Conservation (phyloP, 805 yeast genomes). For the Yamadazyma endophytica region DNA sequence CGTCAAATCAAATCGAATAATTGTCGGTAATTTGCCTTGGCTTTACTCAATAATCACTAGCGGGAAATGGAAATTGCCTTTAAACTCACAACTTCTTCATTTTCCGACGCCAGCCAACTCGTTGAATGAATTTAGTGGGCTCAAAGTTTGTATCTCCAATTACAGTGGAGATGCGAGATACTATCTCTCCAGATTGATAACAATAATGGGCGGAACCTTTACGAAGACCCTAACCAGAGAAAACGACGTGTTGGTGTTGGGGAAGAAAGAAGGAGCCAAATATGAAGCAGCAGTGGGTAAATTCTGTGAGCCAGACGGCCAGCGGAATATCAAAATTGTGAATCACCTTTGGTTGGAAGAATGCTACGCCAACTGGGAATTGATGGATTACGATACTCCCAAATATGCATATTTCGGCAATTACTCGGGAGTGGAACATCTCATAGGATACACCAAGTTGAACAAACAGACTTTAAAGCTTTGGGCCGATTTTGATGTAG, state of each 20-base stretch:
- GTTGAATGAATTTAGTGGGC: constrained; percentile 49
- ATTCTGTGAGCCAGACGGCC: constrained; percentile 48
- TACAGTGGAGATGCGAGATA: constrained; percentile 81
- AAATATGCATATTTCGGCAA: constrained; percentile 45
- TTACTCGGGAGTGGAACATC: constrained; percentile 35
- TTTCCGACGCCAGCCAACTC: constrained; percentile 60
- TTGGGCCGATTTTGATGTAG: constrained; percentile 22
- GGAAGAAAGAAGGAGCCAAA: constrained; percentile 67
- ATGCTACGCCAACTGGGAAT: constrained; percentile 57
- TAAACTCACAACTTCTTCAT: constrained; percentile 52
- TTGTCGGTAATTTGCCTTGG: constrained; percentile 73
- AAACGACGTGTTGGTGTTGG: constrained; percentile 71
- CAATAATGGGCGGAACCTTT: constrained; percentile 70
- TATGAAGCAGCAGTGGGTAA: constrained; percentile 59
- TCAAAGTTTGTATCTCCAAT: constrained; percentile 66
- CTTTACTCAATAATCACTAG: constrained; percentile 61
- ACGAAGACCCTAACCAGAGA: constrained; percentile 60
- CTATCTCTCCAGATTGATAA: constrained; percentile 62
- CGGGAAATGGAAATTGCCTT: constrained; percentile 54
- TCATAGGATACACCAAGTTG: constrained; percentile 51
- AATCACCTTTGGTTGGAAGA: constrained; percentile 91
- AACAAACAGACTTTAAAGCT: constrained; percentile 35
- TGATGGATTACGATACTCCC: constrained; percentile 41
- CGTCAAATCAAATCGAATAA: constrained; percentile 31
- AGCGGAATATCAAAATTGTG: constrained; percentile 45